Evolutionary conservation across 2,329 filamentous ascomycete species (phyloP).

Genomic region (Pseudogymnoascus sp.): DNA sequence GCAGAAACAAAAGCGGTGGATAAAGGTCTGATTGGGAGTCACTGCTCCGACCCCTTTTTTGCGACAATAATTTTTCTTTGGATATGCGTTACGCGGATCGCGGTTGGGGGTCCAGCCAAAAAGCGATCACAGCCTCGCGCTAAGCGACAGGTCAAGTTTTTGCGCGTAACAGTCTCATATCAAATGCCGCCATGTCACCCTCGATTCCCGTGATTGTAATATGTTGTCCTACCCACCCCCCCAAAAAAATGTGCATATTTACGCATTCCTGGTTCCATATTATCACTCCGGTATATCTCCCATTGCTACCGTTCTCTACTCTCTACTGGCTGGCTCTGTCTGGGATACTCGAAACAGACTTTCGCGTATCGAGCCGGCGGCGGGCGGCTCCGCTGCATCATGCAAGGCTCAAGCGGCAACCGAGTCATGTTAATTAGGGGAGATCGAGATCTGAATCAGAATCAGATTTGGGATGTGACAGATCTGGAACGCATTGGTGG

Average conservation of each 20-base stretch:
- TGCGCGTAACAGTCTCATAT: conserved; percentile 5
- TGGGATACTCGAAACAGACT: neutral
- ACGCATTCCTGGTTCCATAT: conserved; percentile 1
- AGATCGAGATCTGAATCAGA: conserved; percentile 9
- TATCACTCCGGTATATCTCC: neutral
- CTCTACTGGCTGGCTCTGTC: neutral
- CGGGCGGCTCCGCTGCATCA: conserved; percentile 3
- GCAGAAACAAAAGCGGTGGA: neutral
- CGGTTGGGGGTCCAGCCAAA: conserved; percentile 5
- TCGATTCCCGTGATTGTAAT: neutral
- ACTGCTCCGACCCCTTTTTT: conserved; percentile 3
- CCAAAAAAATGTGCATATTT: neutral
- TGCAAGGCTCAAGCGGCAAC: conserved; percentile 1
- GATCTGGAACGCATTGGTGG: conserved; percentile 3
- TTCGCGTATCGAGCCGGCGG: conserved; percentile 1
- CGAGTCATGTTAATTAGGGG: conserved; percentile 1
- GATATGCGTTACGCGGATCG: neutral
- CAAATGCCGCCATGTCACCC: conserved; percentile 1
- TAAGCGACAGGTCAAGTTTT: conserved; percentile 9
- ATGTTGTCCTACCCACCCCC: conserved; percentile 1
- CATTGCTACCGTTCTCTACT: neutral
- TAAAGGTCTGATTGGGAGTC: neutral
- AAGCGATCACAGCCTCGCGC: neutral
- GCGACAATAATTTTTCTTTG: neutral
- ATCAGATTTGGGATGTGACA: conserved; percentile 5